These are phyloP conservation scores for Saccharum spontaneum DNA, from an alignment of 176 grass and related monocot genomes.

Conservation along the genomic window DNA sequence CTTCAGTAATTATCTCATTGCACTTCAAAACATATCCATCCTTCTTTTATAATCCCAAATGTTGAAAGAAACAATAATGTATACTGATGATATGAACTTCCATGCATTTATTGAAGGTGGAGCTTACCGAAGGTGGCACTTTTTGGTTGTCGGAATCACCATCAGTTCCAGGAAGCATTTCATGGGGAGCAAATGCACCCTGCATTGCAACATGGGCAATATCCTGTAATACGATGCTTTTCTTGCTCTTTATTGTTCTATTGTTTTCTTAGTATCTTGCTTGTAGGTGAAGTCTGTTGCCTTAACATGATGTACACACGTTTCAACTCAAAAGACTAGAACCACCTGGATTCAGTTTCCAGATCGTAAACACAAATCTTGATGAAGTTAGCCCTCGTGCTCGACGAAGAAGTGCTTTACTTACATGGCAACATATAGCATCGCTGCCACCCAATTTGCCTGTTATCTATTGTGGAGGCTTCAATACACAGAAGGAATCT, in stretches of 20 bases:
- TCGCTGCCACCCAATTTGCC: conserved; percentile 91
- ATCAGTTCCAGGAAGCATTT: conserved; percentile 90
- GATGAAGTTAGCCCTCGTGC: conserved; percentile 90
- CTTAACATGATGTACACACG: conserved; percentile 92
- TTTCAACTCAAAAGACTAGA: conserved; percentile 97
- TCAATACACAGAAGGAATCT: conserved; percentile 96
- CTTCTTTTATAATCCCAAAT: conserved; percentile 13
- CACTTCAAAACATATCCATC: neutral
- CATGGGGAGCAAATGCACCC: conserved; percentile 84
- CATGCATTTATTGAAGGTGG: conserved; percentile 70
- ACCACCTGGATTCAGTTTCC: conserved; percentile 96
- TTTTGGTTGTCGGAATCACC: conserved; percentile 99
- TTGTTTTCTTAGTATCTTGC: conserved; percentile 13
- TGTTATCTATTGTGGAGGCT: conserved; percentile 93
- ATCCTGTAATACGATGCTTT: conserved; percentile 58
- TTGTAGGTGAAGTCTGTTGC: conserved; percentile 14
- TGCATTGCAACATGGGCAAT: conserved; percentile 98
- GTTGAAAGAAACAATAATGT: conserved; percentile 32
- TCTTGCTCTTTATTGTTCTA: neutral
- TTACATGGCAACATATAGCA: conserved; percentile 99
- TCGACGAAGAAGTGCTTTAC: conserved; percentile 87
- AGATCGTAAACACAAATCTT: conserved; percentile 97
- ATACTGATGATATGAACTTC: conserved; percentile 34
- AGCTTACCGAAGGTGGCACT: conserved; percentile 96
- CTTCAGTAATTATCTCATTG: neutral